Conservation (phyloP, 2,329 filamentous ascomycete genomes). For the Geosmithia flava region DNA sequence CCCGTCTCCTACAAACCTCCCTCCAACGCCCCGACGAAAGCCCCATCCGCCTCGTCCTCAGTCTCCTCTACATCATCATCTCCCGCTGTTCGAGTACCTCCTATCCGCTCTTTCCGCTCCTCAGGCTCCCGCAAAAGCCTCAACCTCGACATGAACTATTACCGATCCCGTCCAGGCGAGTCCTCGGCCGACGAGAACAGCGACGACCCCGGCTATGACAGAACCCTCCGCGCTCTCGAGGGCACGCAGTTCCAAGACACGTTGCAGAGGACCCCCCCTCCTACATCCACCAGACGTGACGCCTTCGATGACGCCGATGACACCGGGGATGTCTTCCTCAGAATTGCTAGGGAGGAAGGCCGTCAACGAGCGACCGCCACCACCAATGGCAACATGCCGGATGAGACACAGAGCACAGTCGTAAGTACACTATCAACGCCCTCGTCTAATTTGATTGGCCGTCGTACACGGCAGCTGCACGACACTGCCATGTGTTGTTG, state of each 20-base stretch:
- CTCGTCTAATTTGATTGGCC: conserved; percentile 2
- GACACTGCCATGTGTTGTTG: background rate
- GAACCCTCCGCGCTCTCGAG: conserved; percentile 38
- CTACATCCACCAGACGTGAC: conserved; percentile 16
- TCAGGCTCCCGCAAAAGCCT: conserved; percentile 44
- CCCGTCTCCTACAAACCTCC: conserved; percentile 38
- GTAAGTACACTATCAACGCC: conserved; percentile 25
- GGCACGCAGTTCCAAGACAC: conserved; percentile 18
- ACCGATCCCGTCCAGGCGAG: conserved; percentile 29
- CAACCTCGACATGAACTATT: conserved; percentile 36
- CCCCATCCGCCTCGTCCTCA: background rate
- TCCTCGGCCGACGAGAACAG: conserved; percentile 20
- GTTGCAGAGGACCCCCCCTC: conserved; percentile 26
- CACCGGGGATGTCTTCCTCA: conserved; percentile 45
- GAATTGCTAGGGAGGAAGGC: conserved; percentile 42
- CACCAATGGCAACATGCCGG: conserved; percentile 17
- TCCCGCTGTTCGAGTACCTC: conserved; percentile 29
- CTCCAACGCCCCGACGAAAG: conserved; percentile 11
- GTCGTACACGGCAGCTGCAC: background rate
- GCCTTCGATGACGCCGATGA: conserved; percentile 39
- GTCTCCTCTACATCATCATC: background rate
- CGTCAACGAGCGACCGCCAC: conserved; percentile 15
- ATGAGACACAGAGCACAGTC: conserved; percentile 23
- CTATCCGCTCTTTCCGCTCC: conserved; percentile 43
- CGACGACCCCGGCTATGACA: conserved; percentile 32